Evolutionary conservation across 1,139 yeast genomes (phyloP), one percentile per base, ranked within the genome.

Genomic region (Hyphopichia pseudoburtonii): DNA sequence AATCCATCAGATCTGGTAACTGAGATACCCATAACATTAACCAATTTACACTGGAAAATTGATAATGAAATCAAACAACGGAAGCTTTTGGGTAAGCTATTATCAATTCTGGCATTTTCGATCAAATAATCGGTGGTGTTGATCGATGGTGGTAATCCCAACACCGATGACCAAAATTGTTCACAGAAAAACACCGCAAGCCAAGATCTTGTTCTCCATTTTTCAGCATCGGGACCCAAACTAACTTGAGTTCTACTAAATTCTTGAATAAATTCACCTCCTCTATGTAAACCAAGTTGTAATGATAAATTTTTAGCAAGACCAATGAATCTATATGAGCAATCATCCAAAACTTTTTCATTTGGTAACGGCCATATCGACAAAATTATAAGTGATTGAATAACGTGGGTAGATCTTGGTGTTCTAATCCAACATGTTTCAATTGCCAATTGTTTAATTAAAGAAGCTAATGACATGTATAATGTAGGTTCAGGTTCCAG

Each of bases 151-250:
- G 97, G 97, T 36, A 90, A 66, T 1, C 97, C 97, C 38, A 89
- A 64, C 30, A 82, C 80, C 12, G 95, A 86, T 11, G 95, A 84
- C 95, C 96, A 87, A 53, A 89, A 86, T 48, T 88, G 95, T 55
- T 89, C 96, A 40, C 87, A 76, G 54, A 89, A 85, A 57, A 86
- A 90, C 3, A 87, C 83, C 0, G 94, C 89, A 25, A 88, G 66
- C 97, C 97, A 90, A 1, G 96, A 80, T 47, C 96, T 71, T 1
- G 97, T 88, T 57, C 97, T 74, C 97, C 97, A 90, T 56, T 82
- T 82, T 49, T 88, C 96, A 3, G 96, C 92, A 60, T 89, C 89
- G 0, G 95, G 94, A 5, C 76, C 77, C 55, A 89, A 70, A 29
- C 87, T 78, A 3, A 86, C 94, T 56, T 90, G 97, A 19, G 92